Conservation (phyloP, 345 rosid genomes). For the Euphorbia lathyris region DNA sequence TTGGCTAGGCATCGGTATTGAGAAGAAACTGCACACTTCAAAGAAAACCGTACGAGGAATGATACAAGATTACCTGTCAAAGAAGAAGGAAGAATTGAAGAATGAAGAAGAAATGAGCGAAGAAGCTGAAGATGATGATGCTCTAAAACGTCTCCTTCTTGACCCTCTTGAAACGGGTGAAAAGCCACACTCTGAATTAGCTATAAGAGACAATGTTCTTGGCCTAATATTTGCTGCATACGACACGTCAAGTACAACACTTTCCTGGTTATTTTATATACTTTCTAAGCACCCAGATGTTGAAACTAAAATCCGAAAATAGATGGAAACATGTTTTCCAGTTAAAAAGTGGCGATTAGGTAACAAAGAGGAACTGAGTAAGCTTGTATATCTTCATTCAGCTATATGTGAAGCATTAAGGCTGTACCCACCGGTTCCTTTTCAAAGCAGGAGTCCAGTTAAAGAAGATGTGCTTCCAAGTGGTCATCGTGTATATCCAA, state of each 20-base stretch:
- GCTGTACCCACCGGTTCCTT: conserved; percentile 46
- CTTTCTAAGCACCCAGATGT: conserved; percentile 25
- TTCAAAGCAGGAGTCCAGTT: conserved; percentile 33
- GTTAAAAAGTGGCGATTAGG: conserved; percentile 1
- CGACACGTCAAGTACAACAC: conserved; percentile 43
- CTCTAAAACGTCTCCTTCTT: conserved; percentile 33
- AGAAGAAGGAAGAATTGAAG: conserved; percentile 25
- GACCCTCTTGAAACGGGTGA: conserved; percentile 1
- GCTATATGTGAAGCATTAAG: conserved; percentile 41
- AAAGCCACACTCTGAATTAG: conserved; percentile 5
- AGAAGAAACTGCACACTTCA: background rate
- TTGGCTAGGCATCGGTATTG: background rate
- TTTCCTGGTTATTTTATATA: conserved; percentile 53
- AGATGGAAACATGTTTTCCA: conserved; percentile 23
- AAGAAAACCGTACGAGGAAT: background rate
- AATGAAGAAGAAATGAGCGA: background rate
- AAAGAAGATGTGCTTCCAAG: conserved; percentile 41
- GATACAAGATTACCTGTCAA: conserved; percentile 24
- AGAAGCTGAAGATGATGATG: background rate
- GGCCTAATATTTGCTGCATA: conserved; percentile 40
- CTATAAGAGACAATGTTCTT: conserved; percentile 36
- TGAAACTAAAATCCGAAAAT: conserved; percentile 34
- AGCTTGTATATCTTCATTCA: conserved; percentile 48
- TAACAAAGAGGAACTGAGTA: conserved; percentile 20
- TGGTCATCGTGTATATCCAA: conserved; percentile 33